Evolutionary conservation across 2,329 filamentous ascomycete genomes (phyloP).

Genomic region (Fusarium marasasianum): DNA sequence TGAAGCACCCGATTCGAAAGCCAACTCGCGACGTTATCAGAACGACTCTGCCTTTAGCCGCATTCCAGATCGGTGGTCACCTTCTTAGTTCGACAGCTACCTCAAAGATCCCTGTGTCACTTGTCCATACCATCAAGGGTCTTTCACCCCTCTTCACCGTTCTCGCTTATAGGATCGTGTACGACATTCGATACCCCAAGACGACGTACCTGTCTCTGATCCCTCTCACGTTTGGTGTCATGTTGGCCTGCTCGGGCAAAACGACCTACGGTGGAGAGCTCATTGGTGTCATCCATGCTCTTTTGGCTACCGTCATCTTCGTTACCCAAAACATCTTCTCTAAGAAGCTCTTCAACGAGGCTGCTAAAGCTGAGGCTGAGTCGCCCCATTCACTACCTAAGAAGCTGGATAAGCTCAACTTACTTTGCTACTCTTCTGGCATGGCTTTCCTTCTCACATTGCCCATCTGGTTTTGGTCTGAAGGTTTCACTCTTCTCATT

Average conservation of each 20-base stretch:
- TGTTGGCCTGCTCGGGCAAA: slow-evolving; percentile 93
- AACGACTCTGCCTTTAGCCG: slow-evolving; percentile 89
- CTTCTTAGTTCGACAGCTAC: slow-evolving; percentile 94
- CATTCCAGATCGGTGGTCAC: slow-evolving; percentile 93
- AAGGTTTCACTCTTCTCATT: slow-evolving; percentile 79
- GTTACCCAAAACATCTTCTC: slow-evolving; percentile 99
- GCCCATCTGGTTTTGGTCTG: slow-evolving; percentile 93
- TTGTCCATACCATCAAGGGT: slow-evolving; percentile 98
- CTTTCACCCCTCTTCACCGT: slow-evolving; percentile 96
- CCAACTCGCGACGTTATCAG: slow-evolving; percentile 84
- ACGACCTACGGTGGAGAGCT: slow-evolving; percentile 81
- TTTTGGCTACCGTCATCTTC: slow-evolving; percentile 91
- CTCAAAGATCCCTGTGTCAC: slow-evolving; percentile 91
- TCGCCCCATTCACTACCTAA: slow-evolving; percentile 68
- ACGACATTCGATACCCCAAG: slow-evolving; percentile 85
- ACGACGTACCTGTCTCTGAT: slow-evolving; percentile 89
- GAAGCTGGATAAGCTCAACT: slow-evolving; percentile 95
- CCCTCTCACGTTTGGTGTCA: slow-evolving; percentile 93
- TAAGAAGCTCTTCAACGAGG: slow-evolving; percentile 97
- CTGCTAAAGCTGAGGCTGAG: slow-evolving; percentile 83
- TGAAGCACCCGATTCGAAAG: slow-evolving; percentile 83
- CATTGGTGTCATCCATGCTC: slow-evolving; percentile 87
- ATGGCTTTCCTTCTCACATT: slow-evolving; percentile 88
- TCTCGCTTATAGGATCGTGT: slow-evolving; percentile 88
- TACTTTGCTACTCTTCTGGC: slow-evolving; percentile 96